Evolutionary conservation across 139 green algal genomes (phyloP).

Genomic region (Haematococcus lacustris): DNA sequence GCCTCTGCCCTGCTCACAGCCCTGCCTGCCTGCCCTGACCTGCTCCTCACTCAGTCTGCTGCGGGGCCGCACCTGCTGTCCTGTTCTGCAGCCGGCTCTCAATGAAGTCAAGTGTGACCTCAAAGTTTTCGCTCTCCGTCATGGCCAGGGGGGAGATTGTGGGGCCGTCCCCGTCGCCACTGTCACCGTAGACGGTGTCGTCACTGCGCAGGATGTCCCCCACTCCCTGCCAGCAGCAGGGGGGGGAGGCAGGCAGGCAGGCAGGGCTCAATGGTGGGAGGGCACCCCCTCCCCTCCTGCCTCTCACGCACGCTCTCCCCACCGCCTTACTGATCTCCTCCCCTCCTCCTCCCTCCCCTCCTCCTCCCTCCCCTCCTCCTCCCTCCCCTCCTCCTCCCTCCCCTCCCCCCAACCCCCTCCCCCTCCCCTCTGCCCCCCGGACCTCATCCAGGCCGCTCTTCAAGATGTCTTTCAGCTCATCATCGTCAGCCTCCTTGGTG

Average conservation of each 20-base stretch:
- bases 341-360: too few relatives aligned
- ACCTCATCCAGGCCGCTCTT: constrained; percentile 15
- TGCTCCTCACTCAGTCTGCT: too few relatives aligned
- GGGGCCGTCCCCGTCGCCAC: not conserved
- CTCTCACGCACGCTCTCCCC: too few relatives aligned
- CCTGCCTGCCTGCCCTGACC: too few relatives aligned
- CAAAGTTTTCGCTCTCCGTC: not conserved
- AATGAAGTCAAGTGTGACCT: constrained; percentile 13
- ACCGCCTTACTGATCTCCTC: too few relatives aligned
- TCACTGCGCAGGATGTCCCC: constrained; percentile 12
- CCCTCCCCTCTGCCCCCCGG: not conserved
- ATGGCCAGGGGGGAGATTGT: not conserved
- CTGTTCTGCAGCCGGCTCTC: constrained; percentile 21
- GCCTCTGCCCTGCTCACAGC: too few relatives aligned
- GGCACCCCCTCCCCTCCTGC: too few relatives aligned
- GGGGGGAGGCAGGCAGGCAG: not conserved
- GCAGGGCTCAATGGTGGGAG: not conserved
- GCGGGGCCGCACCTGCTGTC: constrained; percentile 14
- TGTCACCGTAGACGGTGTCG: constrained; percentile 13
- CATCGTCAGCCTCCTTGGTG: constrained; percentile 3
- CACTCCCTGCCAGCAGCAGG: constrained; percentile 10
- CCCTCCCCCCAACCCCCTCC: too few relatives aligned
- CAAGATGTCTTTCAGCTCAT: constrained; percentile 15
- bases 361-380: too few relatives aligned
- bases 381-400: too few relatives aligned